Conservation (phyloP, 2,329 filamentous ascomycete genomes). For the Raffaelea arxii region DNA sequence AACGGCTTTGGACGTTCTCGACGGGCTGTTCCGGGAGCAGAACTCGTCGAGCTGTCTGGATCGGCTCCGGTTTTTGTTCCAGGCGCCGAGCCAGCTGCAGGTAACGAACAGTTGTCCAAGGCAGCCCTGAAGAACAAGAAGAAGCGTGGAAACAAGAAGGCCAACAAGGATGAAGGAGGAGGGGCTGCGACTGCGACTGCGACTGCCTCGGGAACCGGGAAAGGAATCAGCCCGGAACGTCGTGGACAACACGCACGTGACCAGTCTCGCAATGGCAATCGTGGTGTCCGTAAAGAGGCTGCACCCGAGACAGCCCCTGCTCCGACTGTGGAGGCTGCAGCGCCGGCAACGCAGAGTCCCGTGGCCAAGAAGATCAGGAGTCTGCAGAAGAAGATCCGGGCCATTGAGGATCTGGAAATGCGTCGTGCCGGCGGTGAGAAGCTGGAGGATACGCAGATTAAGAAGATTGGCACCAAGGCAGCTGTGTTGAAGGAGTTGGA, state of each 20-base stretch:
- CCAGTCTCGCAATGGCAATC: conserved; percentile 39
- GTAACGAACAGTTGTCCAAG: conserved; percentile 70
- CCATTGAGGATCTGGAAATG: conserved; percentile 98
- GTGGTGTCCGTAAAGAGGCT: conserved; percentile 30
- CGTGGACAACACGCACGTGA: conserved; percentile 41
- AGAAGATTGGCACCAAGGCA: conserved; percentile 90
- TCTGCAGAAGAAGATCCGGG: conserved; percentile 92
- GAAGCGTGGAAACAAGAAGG: conserved; percentile 87
- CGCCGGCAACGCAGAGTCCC: conserved; percentile 40
- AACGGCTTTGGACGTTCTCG: conserved; percentile 75
- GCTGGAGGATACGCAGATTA: conserved; percentile 94
- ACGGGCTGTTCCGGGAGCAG: conserved; percentile 79
- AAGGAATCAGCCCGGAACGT: conserved; percentile 58
- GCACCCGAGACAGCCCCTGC: conserved; percentile 22
- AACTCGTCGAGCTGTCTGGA: conserved; percentile 58
- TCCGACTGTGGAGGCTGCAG: conserved; percentile 35
- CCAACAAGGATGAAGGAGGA: conserved; percentile 60
- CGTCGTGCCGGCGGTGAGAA: conserved; percentile 89
- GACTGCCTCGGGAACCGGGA: conserved; percentile 32
- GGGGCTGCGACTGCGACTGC: conserved; percentile 36
- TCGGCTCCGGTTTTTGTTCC: conserved; percentile 40
- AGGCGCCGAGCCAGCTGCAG: conserved; percentile 48
- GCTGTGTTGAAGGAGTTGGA: conserved; percentile 77
- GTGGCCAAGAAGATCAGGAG: conserved; percentile 91
- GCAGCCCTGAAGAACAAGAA: conserved; percentile 95